Evolutionary conservation across 228 moss, liverwort and hornwort species (phyloP).

Genomic region (Sphagnum magellanicum): DNA sequence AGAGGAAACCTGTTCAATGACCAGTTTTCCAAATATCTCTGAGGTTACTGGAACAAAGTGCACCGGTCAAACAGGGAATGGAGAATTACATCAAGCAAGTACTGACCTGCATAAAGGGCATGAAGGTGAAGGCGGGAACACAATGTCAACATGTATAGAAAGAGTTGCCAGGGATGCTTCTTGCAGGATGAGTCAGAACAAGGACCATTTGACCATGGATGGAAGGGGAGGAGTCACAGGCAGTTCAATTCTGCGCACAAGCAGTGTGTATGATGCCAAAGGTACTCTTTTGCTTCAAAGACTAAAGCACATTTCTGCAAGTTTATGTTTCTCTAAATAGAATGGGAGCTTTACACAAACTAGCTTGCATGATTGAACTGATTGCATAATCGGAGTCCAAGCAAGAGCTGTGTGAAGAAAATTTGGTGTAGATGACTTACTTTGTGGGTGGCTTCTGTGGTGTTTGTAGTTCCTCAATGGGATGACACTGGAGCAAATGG

Average conservation of each 20-base stretch:
- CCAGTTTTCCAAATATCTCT: too few relatives aligned
- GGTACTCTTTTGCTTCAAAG: conserved; percentile 9
- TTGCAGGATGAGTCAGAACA: not conserved
- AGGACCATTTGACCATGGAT: not conserved
- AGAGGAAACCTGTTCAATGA: too few relatives aligned
- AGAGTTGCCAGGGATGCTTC: not conserved
- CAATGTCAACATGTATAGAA: not conserved
- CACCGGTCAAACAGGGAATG: too few relatives aligned
- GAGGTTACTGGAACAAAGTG: too few relatives aligned
- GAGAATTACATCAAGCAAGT: too few relatives aligned
- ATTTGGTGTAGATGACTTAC: not conserved
- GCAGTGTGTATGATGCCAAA: conserved; percentile 35
- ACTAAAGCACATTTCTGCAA: too few relatives aligned
- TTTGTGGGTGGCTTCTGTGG: not conserved
- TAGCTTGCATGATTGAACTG: not conserved
- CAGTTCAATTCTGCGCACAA: conserved; percentile 9
- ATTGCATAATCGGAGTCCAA: not conserved
- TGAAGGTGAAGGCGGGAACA: too few relatives aligned
- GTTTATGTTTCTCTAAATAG: too few relatives aligned
- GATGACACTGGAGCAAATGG: conserved; percentile 31
- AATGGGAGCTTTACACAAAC: too few relatives aligned
- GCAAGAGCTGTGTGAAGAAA: not conserved
- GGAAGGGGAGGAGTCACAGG: not conserved
- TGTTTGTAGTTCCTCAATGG: conserved; percentile 51
- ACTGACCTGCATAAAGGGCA: too few relatives aligned